Evolutionary conservation across 2,329 filamentous ascomycete genomes (phyloP), one percentile per base, ranked within the genome.

Genomic region (Penicillium oxalicum): DNA sequence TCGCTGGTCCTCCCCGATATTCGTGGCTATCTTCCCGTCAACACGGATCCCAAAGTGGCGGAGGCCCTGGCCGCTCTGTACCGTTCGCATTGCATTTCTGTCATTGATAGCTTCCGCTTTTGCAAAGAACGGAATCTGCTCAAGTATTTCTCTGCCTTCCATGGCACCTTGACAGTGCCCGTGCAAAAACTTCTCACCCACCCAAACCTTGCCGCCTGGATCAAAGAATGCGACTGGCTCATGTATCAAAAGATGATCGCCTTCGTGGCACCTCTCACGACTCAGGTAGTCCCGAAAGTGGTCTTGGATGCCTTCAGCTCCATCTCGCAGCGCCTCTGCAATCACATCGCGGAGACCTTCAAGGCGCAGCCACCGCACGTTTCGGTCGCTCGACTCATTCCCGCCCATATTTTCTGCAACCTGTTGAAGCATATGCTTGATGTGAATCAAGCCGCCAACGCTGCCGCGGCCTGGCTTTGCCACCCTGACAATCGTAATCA

Each of bases 121-220:
- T 96, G 91, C 77, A 94, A 93, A 64, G 89, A 96, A 69, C 95
- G 95, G 72, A 91, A 90, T 5, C 95, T 98, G 67, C 95, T 95
- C 66, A 88, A 94, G 57, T 80, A 96, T 12, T 95, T 94, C 66
- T 91, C 87, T 5, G 93, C 91, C 1, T 97, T 98, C 67, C 89
- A 95, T 62, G 93, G 93, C 47, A 97, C 91, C 2, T 80, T 98
- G 61, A 98, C 93, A 0, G 94, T 96, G 69, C 93, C 93, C 5
- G 91, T 97, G 3, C 90, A 96, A 68, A 96, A 94, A 68, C 74
- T 98, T 2, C 86, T 98, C 61, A 83, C 84, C 11, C 83, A 95
- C 61, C 83, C 86, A 2, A 84, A 83, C 47, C 75, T 97, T 47
- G 88, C 90, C 2, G 80, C 86, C 1, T 98, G 93, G 93, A 94